These are phyloP conservation scores for Syzygium grande DNA, from an alignment of 345 rosid species.

Conservation along the genomic window DNA sequence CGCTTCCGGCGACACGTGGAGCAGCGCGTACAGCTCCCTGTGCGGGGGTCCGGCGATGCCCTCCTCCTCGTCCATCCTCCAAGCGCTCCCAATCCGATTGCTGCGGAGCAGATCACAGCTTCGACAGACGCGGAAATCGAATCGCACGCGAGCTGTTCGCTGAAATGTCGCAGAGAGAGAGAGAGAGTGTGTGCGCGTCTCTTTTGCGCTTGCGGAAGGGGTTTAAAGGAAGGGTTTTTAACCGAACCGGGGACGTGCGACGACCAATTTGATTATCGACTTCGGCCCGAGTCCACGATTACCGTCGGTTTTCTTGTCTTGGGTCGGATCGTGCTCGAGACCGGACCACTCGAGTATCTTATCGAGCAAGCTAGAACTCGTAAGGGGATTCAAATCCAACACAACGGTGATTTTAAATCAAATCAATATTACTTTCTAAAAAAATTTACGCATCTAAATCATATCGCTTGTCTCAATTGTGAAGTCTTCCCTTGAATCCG, in stretches of 20 bases:
- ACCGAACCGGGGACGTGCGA: neutral
- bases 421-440: neutral
- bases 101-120: neutral
- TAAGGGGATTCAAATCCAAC: neutral
- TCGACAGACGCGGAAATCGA: neutral
- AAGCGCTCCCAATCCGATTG: neutral
- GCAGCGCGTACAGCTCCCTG: slow-evolving; percentile 74
- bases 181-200: neutral
- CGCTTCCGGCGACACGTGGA: slow-evolving; percentile 87
- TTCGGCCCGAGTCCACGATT: accelerated
- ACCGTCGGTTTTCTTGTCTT: accelerated
- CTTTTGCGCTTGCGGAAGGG: neutral
- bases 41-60: slow-evolving; percentile 32
- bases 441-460: neutral
- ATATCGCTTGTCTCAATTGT: neutral
- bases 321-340: neutral
- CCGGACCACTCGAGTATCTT: neutral
- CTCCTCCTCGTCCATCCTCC: slow-evolving; percentile 6
- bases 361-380: neutral
- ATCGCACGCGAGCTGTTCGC: neutral
- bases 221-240: neutral
- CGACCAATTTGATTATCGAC: neutral
- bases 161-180: neutral
- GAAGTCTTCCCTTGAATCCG: neutral
- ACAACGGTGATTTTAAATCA: neutral